These are phyloP conservation scores for Rubus parviflorus DNA, from an alignment of 306 rosid species.

Conservation along the genomic window DNA sequence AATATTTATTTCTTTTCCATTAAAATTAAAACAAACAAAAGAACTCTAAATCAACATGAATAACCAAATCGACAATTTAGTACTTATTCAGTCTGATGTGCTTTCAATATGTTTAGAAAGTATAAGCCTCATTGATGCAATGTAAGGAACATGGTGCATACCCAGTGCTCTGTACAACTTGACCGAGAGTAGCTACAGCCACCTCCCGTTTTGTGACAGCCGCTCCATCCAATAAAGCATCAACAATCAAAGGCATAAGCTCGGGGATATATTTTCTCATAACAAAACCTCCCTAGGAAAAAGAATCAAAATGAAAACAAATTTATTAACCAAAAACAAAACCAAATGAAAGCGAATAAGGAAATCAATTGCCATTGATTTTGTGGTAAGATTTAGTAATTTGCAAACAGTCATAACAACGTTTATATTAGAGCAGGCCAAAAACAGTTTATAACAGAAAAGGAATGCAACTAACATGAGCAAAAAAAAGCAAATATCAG, in stretches of 20 bases:
- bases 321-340: background rate
- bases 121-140: background rate
- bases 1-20: background rate
- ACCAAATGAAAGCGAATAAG: background rate
- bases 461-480: background rate
- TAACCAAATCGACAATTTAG: background rate
- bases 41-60: background rate
- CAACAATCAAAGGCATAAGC: constrained; percentile 98
- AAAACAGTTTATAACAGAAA: background rate
- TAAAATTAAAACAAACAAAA: background rate
- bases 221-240: constrained; percentile 94
- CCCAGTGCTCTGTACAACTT: constrained; percentile 99
- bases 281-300: constrained; percentile 80
- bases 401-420: background rate
- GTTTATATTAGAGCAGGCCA: background rate
- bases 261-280: constrained; percentile 98
- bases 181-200: constrained; percentile 96
- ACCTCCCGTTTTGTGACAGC: constrained; percentile 92
- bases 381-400: background rate
- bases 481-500: background rate
- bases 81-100: background rate
- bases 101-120: background rate
- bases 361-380: background rate
- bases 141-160: constrained; percentile 33
- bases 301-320: background rate